Percentiles rank a stretch among this genome's conserved stretches.
Conservation (phyloP, 768 basidiomycete genomes). For the Suillus sp. region DNA sequence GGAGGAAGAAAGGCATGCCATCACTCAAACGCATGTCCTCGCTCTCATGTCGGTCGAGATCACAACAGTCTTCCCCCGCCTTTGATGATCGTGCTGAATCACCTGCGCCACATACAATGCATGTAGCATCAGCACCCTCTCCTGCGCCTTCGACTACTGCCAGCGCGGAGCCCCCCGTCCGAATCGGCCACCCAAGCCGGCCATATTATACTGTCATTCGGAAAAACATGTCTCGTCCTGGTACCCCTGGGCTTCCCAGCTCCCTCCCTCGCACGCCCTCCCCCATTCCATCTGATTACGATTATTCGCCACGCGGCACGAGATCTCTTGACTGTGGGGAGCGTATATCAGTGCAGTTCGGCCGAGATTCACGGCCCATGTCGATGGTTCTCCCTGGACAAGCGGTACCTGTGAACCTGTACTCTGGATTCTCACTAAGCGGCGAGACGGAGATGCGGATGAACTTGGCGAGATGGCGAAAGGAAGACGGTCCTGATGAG, state of each 20-base stretch:
- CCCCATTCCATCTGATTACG: conserved; percentile 26
- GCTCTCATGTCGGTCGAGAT: conserved; percentile 23
- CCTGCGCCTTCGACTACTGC: conserved; percentile 23
- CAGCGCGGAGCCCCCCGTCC: conserved; percentile 30
- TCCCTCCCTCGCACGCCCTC: conserved; percentile 30
- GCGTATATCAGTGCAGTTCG: conserved; percentile 20
- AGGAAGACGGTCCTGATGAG: conserved; percentile 31
- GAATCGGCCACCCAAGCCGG: conserved; percentile 52
- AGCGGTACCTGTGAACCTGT: conserved; percentile 19
- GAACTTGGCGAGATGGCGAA: conserved; percentile 47
- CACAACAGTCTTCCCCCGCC: conserved; percentile 25
- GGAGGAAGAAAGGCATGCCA: conserved; percentile 42
- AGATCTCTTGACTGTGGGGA: conserved; percentile 35
- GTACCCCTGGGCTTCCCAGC: conserved; percentile 33
- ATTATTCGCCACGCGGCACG: conserved; percentile 32
- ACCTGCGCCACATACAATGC: conserved; percentile 16
- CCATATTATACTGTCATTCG: conserved; percentile 61
- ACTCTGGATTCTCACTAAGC: conserved; percentile 55
- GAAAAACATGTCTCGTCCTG: conserved; percentile 45
- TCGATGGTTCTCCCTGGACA: conserved; percentile 29
- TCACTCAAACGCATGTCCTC: conserved; percentile 32
- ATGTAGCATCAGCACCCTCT: conserved; percentile 25
- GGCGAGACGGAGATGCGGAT: conserved; percentile 62
- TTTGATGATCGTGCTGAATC: conserved; percentile 22
- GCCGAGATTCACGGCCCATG: conserved; percentile 29